Evolutionary conservation across 345 rosid genomes (phyloP).

Genomic region (Eucalyptus tenuipes): DNA sequence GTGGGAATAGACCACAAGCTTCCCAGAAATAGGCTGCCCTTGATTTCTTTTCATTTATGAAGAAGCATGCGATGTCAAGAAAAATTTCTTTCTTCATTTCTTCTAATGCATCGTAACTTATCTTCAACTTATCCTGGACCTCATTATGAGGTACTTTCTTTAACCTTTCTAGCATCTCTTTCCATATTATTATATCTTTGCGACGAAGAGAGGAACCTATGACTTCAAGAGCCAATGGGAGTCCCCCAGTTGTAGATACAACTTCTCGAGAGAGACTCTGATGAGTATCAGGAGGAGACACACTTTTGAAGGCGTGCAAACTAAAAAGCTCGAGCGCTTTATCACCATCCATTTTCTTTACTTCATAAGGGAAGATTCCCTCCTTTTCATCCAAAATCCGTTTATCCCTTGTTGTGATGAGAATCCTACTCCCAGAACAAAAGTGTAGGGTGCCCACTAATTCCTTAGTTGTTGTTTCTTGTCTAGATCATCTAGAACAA

Average conservation of each 20-base stretch:
- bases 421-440: fast-evolving
- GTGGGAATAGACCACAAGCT: neutral
- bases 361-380: neutral
- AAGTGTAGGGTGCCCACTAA: fast-evolving
- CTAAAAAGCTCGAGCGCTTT: neutral
- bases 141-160: neutral
- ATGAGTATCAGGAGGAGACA: fast-evolving
- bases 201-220: neutral
- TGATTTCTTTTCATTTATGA: neutral
- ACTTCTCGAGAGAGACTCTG: neutral
- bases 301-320: neutral
- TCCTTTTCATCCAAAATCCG: fast-evolving
- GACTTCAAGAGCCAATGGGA: neutral
- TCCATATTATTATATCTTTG: neutral
- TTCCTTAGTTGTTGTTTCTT: neutral
- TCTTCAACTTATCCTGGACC: neutral
- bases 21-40: neutral
- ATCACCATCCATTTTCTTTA: neutral
- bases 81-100: neutral
- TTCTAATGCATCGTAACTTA: neutral
- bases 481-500: neutral
- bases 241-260: neutral
- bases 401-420: fast-evolving
- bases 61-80: neutral
- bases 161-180: neutral